Evolutionary conservation across 495 filamentous ascomycete species (phyloP), one percentile per base, ranked within the genome.

Genomic region (Neurospora cerealis): DNA sequence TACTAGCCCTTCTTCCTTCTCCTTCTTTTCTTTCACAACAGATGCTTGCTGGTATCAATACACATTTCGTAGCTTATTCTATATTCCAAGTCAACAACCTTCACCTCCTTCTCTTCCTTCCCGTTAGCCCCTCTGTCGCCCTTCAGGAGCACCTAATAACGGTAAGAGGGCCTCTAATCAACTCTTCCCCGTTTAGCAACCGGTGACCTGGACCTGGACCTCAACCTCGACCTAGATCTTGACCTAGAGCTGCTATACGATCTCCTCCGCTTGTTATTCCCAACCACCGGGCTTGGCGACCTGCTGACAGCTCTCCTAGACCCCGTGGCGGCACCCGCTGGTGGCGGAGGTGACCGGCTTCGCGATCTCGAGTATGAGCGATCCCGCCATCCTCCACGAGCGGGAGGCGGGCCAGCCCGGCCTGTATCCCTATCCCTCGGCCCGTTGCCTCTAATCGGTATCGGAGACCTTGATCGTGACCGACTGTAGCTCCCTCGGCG

Each of bases 231-330:
- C 54, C 77, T 71, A 32, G 77, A 78, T 42, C 73, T 73, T 46
- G 73, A 77, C 70, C 77, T 71, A 24, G 77, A 78, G 17, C 71
- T 72, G n/a, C 73, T 77, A 66, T 79, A 77, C 41, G 76, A 76
- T 39, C 81, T 77, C 69, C 81, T 80, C 44, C 77, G 76, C 70
- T 81, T 77, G 4, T 32, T 38, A 13, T 69, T 78, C 28, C 62
- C 48, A 28, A 28, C 74, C 6, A 54, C 75, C 32, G 76, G 71
- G 15, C 73, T 77, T 71, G 17, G 74, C 71, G 44, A 74, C 70
- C 70, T 75, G 73, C 40, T 80, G 71, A 46, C 70, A 73, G 48
- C 78, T 71, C 17, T 72, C 46, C 62, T 76, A 40, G 70, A 78
- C 73, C 34, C 72, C 5, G 46, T 11, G 9, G 24, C 54, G 6